Percentiles rank a stretch among this genome's conserved stretches.
These are phyloP conservation scores for Xylaria multiplex DNA, from an alignment of 2,329 filamentous ascomycete genomes.

Conservation along the genomic window DNA sequence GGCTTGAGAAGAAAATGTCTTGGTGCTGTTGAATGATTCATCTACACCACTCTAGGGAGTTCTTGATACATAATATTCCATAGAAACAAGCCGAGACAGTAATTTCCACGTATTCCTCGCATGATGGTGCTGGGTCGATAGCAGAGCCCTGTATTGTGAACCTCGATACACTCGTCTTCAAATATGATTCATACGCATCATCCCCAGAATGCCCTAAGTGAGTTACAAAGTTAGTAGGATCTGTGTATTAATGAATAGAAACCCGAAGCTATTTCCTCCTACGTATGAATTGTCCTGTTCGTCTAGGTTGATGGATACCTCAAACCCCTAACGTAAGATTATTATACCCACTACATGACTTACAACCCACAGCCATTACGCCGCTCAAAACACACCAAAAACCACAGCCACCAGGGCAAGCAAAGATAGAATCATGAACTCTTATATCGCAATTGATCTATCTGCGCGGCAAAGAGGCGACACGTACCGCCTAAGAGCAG, in stretches of 20 bases:
- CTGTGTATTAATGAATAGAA: not conserved
- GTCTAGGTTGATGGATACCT: not conserved
- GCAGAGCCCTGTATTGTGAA: too few species aligned
- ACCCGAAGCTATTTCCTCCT: not conserved
- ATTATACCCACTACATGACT: not conserved
- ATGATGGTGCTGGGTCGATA: too few species aligned
- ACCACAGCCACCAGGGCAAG: too few species aligned
- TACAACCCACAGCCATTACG: too few species aligned
- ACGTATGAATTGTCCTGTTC: not conserved
- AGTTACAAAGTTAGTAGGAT: not conserved
- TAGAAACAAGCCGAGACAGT: not conserved
- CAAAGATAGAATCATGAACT: not conserved
- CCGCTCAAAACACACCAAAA: not conserved
- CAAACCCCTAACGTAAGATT: not conserved
- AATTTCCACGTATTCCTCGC: too few species aligned
- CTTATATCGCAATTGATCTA: constrained; percentile 16
- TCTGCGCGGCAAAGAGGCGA: constrained; percentile 2
- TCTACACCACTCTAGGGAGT: not conserved
- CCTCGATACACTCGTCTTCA: too few species aligned
- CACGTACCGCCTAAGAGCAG: not conserved
- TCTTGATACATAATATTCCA: not conserved
- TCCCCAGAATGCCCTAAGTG: too few species aligned
- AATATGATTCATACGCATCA: too few species aligned
- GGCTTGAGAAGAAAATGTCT: not conserved
- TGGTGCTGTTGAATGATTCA: not conserved